These are phyloP conservation scores for Pythium aristosporum DNA, from an alignment of 352 stramenopile genomes.

Conservation along the genomic window DNA sequence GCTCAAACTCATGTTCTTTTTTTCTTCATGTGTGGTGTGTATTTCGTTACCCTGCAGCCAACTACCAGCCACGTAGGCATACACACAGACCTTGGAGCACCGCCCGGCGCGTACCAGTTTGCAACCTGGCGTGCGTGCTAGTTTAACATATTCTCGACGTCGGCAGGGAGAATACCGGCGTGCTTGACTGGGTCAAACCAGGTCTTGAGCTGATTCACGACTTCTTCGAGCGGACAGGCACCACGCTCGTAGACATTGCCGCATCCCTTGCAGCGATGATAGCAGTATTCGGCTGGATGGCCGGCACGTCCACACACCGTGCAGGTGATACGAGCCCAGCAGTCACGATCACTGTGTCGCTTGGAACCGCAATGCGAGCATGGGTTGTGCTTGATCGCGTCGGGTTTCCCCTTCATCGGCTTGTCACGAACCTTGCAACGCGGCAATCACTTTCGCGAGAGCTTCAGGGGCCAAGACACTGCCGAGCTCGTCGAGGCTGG, in stretches of 20 bases:
- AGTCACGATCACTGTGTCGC: slow-evolving; percentile 13
- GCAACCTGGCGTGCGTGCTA: slow-evolving; percentile 3
- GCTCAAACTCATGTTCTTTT: too few relatives aligned
- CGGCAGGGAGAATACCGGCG: slow-evolving; percentile 1
- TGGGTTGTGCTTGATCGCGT: background rate
- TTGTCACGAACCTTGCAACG: too few relatives aligned
- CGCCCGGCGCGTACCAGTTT: slow-evolving; percentile 15
- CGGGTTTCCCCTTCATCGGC: too few relatives aligned
- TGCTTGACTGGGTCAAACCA: slow-evolving; percentile 13
- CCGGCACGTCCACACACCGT: background rate
- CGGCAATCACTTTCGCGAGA: background rate
- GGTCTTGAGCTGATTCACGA: slow-evolving; percentile 2
- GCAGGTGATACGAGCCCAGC: slow-evolving; percentile 14
- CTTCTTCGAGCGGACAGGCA: background rate
- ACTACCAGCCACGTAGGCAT: slow-evolving; percentile 3
- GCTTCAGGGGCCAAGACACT: too few relatives aligned
- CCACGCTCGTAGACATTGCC: slow-evolving; percentile 4
- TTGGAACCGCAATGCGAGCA: slow-evolving; percentile 16
- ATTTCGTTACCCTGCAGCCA: background rate
- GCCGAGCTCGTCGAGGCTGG: background rate
- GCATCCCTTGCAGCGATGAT: slow-evolving; percentile 6
- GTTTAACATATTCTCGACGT: slow-evolving; percentile 20
- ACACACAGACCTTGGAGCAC: slow-evolving; percentile 7
- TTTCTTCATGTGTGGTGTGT: slow-evolving; percentile 1
- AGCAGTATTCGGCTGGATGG: slow-evolving; percentile 8